Evolutionary conservation across 257 asterid genomes (phyloP).

Genomic region (Ligustrum vulgare): DNA sequence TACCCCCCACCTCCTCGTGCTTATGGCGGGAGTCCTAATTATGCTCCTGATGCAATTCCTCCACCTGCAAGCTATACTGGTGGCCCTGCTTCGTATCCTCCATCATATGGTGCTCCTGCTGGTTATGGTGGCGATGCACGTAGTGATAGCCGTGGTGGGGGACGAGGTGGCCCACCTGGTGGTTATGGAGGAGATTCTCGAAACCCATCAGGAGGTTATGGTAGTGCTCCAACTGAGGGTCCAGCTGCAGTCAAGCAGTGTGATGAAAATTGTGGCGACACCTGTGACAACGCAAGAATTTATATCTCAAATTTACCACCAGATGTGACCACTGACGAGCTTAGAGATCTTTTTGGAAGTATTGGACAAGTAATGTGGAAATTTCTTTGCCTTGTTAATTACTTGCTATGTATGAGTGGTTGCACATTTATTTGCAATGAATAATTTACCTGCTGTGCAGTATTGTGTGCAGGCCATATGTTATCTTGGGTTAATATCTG

Average conservation of each 20-base stretch:
- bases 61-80: constrained; percentile 91
- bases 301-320: constrained; percentile 98
- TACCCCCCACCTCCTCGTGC: constrained; percentile 64
- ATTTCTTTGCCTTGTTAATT: constrained; percentile 22
- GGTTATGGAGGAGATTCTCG: constrained; percentile 72
- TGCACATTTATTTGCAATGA: background rate
- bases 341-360: constrained; percentile 94
- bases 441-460: background rate
- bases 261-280: constrained; percentile 91
- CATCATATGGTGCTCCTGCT: constrained; percentile 85
- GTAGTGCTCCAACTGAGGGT: constrained; percentile 61
- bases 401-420: background rate
- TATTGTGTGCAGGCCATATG: background rate
- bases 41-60: constrained; percentile 74
- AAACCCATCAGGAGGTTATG: constrained; percentile 56
- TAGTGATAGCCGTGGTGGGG: constrained; percentile 64
- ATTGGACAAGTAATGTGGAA: constrained; percentile 91
- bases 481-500: background rate
- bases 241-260: constrained; percentile 88
- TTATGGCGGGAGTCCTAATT: constrained; percentile 64
- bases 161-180: constrained; percentile 70
- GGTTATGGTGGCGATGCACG: constrained; percentile 64
- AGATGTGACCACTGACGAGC: constrained; percentile 89
- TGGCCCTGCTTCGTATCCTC: constrained; percentile 85
- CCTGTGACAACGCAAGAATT: constrained; percentile 91